phyloP scores from a whole-genome alignment of 257 asterid species.

The Leonotis leonurus region DNA sequence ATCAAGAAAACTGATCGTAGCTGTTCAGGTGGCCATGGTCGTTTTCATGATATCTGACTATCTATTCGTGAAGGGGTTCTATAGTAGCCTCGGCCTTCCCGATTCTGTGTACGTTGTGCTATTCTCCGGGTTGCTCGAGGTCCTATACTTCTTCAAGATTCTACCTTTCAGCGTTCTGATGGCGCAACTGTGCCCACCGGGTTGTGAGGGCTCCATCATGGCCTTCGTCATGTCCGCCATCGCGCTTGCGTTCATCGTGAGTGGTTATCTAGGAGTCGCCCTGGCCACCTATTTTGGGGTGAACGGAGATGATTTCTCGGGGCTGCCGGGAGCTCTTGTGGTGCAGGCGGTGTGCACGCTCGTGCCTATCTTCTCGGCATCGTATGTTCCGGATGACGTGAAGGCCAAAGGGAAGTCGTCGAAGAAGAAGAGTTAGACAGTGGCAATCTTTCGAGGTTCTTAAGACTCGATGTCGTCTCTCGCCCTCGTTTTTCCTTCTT shows the following conservation, averaged over 20 bases:
- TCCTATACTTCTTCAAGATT: slow-evolving; percentile 66
- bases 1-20: slow-evolving; percentile 55
- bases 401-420: slow-evolving; percentile 28
- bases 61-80: slow-evolving; percentile 72
- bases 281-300: slow-evolving; percentile 56
- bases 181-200: slow-evolving; percentile 86
- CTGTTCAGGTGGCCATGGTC: slow-evolving; percentile 64
- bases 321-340: slow-evolving; percentile 49
- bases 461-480: background rate
- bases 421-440: slow-evolving; percentile 39
- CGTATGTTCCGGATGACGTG: slow-evolving; percentile 52
- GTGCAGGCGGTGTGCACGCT: slow-evolving; percentile 73
- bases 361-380: slow-evolving; percentile 58
- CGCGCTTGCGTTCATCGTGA: slow-evolving; percentile 65
- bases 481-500: background rate
- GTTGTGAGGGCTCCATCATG: slow-evolving; percentile 96
- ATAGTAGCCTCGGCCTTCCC: slow-evolving; percentile 54
- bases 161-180: slow-evolving; percentile 71
- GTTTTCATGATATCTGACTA: slow-evolving; percentile 61
- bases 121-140: slow-evolving; percentile 81
- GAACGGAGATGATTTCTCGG: slow-evolving; percentile 65
- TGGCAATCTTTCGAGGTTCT: background rate
- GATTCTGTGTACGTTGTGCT: slow-evolving; percentile 62
- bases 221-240: slow-evolving; percentile 84
- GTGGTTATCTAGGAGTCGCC: slow-evolving; percentile 85